Percentiles rank a stretch among this genome's conserved stretches.
These are phyloP conservation scores for Pseudopithomyces maydicus DNA, from an alignment of 2,329 filamentous ascomycete genomes.

Conservation along the genomic window DNA sequence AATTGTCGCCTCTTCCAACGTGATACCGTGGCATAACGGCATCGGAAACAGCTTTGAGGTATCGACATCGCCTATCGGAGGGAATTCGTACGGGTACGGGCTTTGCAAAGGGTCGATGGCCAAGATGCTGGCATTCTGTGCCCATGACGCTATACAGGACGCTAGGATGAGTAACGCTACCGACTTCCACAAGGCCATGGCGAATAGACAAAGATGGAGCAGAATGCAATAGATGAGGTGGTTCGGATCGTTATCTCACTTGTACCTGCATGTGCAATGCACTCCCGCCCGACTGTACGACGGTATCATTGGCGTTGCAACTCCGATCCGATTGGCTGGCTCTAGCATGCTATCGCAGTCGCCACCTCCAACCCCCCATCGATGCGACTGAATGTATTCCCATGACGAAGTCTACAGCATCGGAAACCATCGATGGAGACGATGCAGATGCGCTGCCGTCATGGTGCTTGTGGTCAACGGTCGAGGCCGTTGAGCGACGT, in stretches of 20 bases:
- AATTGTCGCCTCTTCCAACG: constrained; percentile 71
- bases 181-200: not conserved
- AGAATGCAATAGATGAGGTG: not conserved
- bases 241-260: not conserved
- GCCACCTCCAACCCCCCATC: no score
- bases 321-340: no score
- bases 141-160: constrained; percentile 8
- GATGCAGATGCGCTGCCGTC: no score
- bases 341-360: no score
- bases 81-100: constrained; percentile 45
- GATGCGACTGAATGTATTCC: no score
- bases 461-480: no score
- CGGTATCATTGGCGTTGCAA: no score
- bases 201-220: not conserved
- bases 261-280: not conserved
- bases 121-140: constrained; percentile 14
- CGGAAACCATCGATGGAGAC: no score
- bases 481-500: no score
- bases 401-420: no score
- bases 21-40: constrained; percentile 63
- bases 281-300: not conserved
- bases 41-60: constrained; percentile 62
- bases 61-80: constrained; percentile 29
- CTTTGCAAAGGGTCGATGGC: constrained; percentile 25
- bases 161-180: not conserved